These are phyloP conservation scores for Eutypa lata DNA, from an alignment of 2,329 filamentous ascomycete species.

Conservation along the genomic window DNA sequence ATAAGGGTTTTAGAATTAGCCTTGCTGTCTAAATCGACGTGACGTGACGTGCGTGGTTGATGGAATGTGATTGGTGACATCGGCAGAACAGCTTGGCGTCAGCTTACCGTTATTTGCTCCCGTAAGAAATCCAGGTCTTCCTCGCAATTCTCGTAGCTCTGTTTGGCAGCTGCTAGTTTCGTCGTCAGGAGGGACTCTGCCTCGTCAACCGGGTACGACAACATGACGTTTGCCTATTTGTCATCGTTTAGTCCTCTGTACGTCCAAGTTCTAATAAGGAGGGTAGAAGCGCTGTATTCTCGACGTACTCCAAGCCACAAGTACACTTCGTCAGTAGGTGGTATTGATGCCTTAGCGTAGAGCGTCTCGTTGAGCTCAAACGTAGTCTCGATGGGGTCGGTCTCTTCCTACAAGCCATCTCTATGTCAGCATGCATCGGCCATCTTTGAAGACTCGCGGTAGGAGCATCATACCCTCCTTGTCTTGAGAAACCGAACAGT, in stretches of 20 bases:
- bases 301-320: slow-evolving; percentile 83
- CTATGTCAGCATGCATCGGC: slow-evolving; percentile 1
- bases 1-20: slow-evolving; percentile 14
- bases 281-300: neutral
- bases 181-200: slow-evolving; percentile 74
- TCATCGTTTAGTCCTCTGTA: slow-evolving; percentile 1
- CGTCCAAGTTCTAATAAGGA: neutral
- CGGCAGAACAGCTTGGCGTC: neutral
- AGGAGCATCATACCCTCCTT: slow-evolving; percentile 55
- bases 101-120: slow-evolving; percentile 87
- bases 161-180: slow-evolving; percentile 76
- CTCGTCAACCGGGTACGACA: slow-evolving; percentile 88
- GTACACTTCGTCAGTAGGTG: slow-evolving; percentile 85
- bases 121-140: slow-evolving; percentile 94
- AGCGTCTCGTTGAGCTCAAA: slow-evolving; percentile 97
- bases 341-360: slow-evolving; percentile 81
- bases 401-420: slow-evolving; percentile 36
- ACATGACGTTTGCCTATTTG: slow-evolving; percentile 86
- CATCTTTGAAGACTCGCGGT: neutral
- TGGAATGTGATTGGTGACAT: neutral
- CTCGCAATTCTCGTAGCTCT: slow-evolving; percentile 81
- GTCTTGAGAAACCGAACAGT: slow-evolving; percentile 82
- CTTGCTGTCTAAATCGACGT: slow-evolving; percentile 7
- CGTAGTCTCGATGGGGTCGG: slow-evolving; percentile 79
- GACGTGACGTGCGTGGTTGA: too few species aligned